Base-by-base conservation (phyloP, 2,329 filamentous ascomycete species). In the Clonostachys rosea region DNA sequence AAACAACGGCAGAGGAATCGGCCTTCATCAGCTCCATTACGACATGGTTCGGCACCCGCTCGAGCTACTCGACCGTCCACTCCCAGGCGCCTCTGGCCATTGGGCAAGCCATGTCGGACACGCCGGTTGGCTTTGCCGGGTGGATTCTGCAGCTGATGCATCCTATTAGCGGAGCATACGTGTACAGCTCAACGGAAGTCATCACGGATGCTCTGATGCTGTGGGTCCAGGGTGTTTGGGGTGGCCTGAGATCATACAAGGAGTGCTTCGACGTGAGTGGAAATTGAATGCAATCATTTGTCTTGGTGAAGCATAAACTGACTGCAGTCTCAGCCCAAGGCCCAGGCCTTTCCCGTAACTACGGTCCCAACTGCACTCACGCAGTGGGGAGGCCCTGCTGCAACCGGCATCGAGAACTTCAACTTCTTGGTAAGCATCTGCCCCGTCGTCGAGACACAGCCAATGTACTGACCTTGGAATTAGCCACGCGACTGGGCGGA, bases 141-240 rank as follows among this genome's bases (percentile, higher is more conserved):
- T 49, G 48, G 48, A 16, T 49, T n/a, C 47, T 41, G 44, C 44
- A 49, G n/a, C 18, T 49, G 10, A 43, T 47, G 18, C 14, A 44
- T 17, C 33, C 33, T 16, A 45, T 49, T 17, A 49, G 48, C 45
- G 41, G 47, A 18, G 36, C 34, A 11, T 44, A 44, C 34, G 30
- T 8, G 24, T 49, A 49, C 17, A 47, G 12, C 14, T 40, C 35
- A 14, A 36, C 46, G 5, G 44, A 49, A 12, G 30, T 50, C 14
- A 35, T 49, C 20, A 47, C 44, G 6, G 20, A 24, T 11, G 37
- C 48, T n/a, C 24, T 49, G 16, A 36, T 47, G 34, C 17, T 49
- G 7, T 49, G n/a, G 30, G 30, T 47, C 1, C 48, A 43, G n/a
- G 48, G 48, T 8, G 40, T 43, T 2, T 49, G 36, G 14, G 48